These are phyloP conservation scores for Tympanopsis confertula DNA, from an alignment of 2,329 filamentous ascomycete species.

Conservation along the genomic window DNA sequence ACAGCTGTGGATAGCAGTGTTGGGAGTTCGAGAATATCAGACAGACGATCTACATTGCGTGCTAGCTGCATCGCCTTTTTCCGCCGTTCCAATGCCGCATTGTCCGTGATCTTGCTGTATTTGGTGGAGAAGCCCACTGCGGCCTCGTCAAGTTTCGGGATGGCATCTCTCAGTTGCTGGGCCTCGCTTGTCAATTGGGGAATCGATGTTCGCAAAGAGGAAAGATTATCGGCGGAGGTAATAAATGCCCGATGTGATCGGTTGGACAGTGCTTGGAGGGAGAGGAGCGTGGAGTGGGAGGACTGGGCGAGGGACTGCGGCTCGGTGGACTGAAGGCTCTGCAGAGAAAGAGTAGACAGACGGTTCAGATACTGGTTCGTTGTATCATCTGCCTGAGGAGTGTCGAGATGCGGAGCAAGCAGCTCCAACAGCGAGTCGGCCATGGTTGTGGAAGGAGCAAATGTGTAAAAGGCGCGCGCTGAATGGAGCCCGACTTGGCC, in stretches of 20 bases:
- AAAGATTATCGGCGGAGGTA: slow-evolving; percentile 65
- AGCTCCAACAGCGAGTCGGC: slow-evolving; percentile 67
- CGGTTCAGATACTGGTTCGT: slow-evolving; percentile 64
- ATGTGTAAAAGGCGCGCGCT: too few relatives aligned
- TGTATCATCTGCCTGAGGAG: slow-evolving; percentile 28
- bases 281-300: slow-evolving; percentile 69
- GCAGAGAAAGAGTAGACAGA: slow-evolving; percentile 65
- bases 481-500: too few relatives aligned
- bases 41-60: slow-evolving; percentile 77
- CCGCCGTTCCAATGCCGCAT: slow-evolving; percentile 59
- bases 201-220: slow-evolving; percentile 61
- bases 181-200: slow-evolving; percentile 57
- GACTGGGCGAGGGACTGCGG: slow-evolving; percentile 69
- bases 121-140: slow-evolving; percentile 71
- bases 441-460: too few relatives aligned
- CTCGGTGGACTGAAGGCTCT: slow-evolving; percentile 63
- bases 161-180: slow-evolving; percentile 53
- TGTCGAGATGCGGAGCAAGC: slow-evolving; percentile 46
- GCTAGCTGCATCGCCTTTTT: slow-evolving; percentile 72
- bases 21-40: slow-evolving; percentile 84
- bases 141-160: slow-evolving; percentile 69
- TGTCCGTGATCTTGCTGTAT: slow-evolving; percentile 65
- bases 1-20: slow-evolving; percentile 73
- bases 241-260: slow-evolving; percentile 80
- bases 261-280: slow-evolving; percentile 78